Evolutionary conservation across 1,284 basidiomycete genomes (phyloP), one percentile per base, ranked within the genome.

Genomic region (Sporisorium scitamineum): DNA sequence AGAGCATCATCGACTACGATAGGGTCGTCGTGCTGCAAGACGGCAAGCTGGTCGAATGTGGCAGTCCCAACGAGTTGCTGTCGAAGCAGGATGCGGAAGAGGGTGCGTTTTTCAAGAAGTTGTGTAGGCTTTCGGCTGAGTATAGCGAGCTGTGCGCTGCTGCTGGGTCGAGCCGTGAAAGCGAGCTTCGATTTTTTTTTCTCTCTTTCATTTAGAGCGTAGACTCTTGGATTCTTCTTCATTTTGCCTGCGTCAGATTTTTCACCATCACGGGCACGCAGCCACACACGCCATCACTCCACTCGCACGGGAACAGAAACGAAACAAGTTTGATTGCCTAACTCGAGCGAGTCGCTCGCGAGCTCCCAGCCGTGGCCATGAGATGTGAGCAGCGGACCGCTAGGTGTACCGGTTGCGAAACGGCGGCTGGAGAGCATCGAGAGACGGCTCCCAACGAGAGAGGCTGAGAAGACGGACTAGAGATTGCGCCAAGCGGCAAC

Each of bases 1-100:
- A 59, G 31, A 77, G 61, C 39, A 57, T 80, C 45, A 61, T 80
- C 20, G 75, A 77, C 81, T 94, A 93, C 79, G 93, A 94, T 82
- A 88, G 92, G 1, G 87, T 95, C 32, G 88, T 96, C 48, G 91
- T 95, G 0, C 54, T 81, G 64, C 61, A 70, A 32, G 65, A 67
- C 20, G 80, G 80, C 37, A 55, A 63, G 24, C 55, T 81, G 13
- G 71, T 76, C 18, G 94, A 96, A 85, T 92, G 92, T 70, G 94
- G 94, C 82, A 93, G 93, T 0, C 94, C 94, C 0, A 62, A 62
- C 53, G 53, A 66, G 58, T 39, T 74, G 26, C 56, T 74, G 5
- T 52, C 45, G 3, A 74, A 74, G 53, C 13, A 29, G 7, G 71
- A 74, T 26, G 16, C 22, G 16, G 71, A 66, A 37, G 45, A 55